Evolutionary conservation across 202 grass and related monocot genomes (phyloP).

Genomic region (Schoenoplectus tabernaemontani): DNA sequence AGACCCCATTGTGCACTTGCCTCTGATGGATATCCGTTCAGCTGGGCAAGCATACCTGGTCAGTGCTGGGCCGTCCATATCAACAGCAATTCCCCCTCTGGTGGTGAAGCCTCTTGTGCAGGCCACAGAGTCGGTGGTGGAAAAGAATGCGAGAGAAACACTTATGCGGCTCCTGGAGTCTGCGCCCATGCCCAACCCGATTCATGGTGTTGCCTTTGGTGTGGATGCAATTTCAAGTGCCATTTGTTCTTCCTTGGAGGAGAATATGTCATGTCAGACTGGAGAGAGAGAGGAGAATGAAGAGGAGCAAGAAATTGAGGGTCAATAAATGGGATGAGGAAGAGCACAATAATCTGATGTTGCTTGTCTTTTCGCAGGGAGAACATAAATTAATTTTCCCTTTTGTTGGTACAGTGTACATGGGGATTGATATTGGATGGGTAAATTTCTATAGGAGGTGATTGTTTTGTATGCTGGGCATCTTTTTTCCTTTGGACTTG

Average conservation of each 20-base stretch:
- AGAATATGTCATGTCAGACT: not conserved
- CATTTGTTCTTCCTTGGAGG: not conserved
- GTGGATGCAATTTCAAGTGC: slow-evolving; percentile 26
- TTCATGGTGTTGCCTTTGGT: slow-evolving; percentile 34
- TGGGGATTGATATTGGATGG: not conserved
- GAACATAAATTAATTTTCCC: not conserved
- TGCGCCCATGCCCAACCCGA: slow-evolving; percentile 28
- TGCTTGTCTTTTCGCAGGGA: not conserved
- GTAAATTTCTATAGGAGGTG: not conserved
- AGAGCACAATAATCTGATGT: not conserved
- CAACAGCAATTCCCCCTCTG: slow-evolving; percentile 42
- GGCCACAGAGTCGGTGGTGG: slow-evolving; percentile 48
- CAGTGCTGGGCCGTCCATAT: slow-evolving; percentile 70
- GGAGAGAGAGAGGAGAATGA: not conserved
- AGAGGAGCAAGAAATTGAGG: not conserved
- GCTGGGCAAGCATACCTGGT: slow-evolving; percentile 76
- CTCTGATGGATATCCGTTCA: slow-evolving; percentile 73
- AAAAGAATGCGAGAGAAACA: slow-evolving; percentile 89
- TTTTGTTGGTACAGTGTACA: slow-evolving; percentile 19
- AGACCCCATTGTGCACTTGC: slow-evolving; percentile 84
- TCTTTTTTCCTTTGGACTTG: not conserved
- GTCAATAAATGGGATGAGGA: not conserved
- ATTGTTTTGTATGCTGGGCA: not conserved
- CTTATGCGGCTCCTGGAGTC: slow-evolving; percentile 78
- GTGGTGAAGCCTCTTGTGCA: slow-evolving; percentile 54